Evolutionary conservation across 169 alveolate genomes (phyloP).

Genomic region (Cytauxzoon felis): DNA sequence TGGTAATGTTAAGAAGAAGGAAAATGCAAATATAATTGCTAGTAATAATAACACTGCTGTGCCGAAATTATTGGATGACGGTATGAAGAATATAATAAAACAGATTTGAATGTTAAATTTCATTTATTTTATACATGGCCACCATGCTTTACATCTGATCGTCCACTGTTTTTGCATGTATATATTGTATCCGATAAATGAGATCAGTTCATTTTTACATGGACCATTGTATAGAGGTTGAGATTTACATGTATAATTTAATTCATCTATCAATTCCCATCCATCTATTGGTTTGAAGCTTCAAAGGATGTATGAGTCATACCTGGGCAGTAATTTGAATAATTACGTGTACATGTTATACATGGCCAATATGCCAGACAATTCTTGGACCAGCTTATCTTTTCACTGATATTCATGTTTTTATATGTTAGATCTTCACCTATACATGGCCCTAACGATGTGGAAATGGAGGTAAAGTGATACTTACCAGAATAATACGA

Average conservation of each 20-base stretch:
- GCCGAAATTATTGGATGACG: conserved; percentile 51
- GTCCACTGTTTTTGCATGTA: conserved; percentile 64
- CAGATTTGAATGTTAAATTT: background rate
- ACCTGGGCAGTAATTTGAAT: conserved; percentile 71
- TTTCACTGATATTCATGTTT: conserved; percentile 59
- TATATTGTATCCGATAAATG: conserved; percentile 45
- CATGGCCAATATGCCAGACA: conserved; percentile 78
- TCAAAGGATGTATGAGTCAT: no score
- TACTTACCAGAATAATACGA: conserved; percentile 47
- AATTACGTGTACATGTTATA: conserved; percentile 62
- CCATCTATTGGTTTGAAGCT: background rate
- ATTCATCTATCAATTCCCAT: background rate
- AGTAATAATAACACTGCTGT: conserved; percentile 33
- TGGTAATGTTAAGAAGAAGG: conserved; percentile 27
- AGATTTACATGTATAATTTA: conserved; percentile 12
- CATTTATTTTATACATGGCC: conserved; percentile 42
- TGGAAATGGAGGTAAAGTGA: background rate
- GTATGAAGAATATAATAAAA: conserved; percentile 40
- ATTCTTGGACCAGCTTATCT: conserved; percentile 60
- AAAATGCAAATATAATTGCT: no score
- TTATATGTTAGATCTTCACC: conserved; percentile 66
- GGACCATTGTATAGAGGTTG: conserved; percentile 31
- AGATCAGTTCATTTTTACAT: conserved; percentile 28
- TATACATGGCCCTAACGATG: conserved; percentile 66
- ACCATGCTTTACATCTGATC: conserved; percentile 47